These are phyloP conservation scores for Cystobasidium sp. DNA, from an alignment of 1,284 basidiomycete species.

Conservation along the genomic window DNA sequence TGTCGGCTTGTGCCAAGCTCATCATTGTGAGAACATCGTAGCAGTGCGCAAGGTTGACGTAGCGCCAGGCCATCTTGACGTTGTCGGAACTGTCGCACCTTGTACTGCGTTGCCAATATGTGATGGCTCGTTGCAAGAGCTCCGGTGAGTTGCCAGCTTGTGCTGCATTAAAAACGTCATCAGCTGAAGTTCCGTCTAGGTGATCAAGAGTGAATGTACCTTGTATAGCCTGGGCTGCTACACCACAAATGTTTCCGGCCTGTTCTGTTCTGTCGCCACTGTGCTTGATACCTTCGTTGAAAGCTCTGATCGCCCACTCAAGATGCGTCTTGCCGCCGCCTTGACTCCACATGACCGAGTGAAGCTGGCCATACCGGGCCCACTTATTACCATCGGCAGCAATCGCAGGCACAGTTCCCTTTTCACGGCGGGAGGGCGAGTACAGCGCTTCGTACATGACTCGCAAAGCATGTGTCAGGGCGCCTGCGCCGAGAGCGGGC, in stretches of 20 bases:
- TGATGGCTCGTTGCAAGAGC: slow-evolving; percentile 5
- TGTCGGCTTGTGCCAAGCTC: neutral
- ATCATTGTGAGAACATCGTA: slow-evolving; percentile 24
- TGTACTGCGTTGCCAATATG: slow-evolving; percentile 15
- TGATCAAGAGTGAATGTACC: neutral
- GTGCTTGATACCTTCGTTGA: slow-evolving; percentile 13
- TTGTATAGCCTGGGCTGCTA: slow-evolving; percentile 18
- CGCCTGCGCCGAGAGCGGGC: slow-evolving; percentile 22
- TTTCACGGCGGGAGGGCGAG: neutral
- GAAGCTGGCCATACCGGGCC: slow-evolving; percentile 30
- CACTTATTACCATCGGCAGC: slow-evolving; percentile 21
- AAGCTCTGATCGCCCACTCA: slow-evolving; percentile 21
- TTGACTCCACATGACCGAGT: slow-evolving; percentile 20
- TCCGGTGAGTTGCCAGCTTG: slow-evolving; percentile 10
- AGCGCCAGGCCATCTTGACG: slow-evolving; percentile 9
- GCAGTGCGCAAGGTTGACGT: slow-evolving; percentile 21
- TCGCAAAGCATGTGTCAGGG: neutral
- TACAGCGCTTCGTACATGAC: slow-evolving; percentile 35
- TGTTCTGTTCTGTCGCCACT: slow-evolving; percentile 31
- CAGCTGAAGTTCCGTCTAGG: neutral
- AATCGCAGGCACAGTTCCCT: neutral
- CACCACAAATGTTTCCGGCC: slow-evolving; percentile 10
- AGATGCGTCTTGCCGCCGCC: slow-evolving; percentile 18
- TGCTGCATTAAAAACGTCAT: neutral
- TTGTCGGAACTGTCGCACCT: slow-evolving; percentile 5